These are phyloP conservation scores for Corylus avellana DNA, from an alignment of 306 rosid genomes.

Conservation along the genomic window DNA sequence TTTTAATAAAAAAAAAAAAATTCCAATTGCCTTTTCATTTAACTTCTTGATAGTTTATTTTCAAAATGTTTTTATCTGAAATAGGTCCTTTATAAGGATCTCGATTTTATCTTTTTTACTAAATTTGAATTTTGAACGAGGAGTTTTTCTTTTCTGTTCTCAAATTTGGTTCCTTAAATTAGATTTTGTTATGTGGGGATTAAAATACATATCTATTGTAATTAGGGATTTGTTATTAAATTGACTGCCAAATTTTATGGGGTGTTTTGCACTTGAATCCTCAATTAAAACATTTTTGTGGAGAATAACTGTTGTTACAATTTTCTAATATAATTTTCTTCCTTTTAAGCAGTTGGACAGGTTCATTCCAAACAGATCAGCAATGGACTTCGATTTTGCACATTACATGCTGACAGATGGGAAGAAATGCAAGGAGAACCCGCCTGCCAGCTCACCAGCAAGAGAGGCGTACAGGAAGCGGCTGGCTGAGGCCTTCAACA, in stretches of 20 bases:
- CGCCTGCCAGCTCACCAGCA: constrained; percentile 44
- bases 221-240: no score
- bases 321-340: not conserved
- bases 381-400: constrained; percentile 52
- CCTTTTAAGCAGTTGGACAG: constrained; percentile 42
- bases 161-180: no score
- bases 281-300: not conserved
- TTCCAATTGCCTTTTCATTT: not conserved
- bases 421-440: constrained; percentile 55
- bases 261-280: not conserved
- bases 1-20: not conserved
- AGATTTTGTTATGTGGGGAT: no score
- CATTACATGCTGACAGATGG: constrained; percentile 54
- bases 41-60: not conserved
- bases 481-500: constrained; percentile 64
- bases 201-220: no score
- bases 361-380: constrained; percentile 52
- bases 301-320: not conserved
- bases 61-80: not conserved
- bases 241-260: not conserved
- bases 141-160: no score
- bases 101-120: not conserved
- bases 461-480: constrained; percentile 57
- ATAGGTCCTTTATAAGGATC: not conserved
- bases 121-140: not conserved